A percentile compares a stretch with the other conserved stretches of the same genome.
phyloP scores from a whole-genome alignment of 2,329 filamentous ascomycete species.

The Fusarium lyarnte region DNA sequence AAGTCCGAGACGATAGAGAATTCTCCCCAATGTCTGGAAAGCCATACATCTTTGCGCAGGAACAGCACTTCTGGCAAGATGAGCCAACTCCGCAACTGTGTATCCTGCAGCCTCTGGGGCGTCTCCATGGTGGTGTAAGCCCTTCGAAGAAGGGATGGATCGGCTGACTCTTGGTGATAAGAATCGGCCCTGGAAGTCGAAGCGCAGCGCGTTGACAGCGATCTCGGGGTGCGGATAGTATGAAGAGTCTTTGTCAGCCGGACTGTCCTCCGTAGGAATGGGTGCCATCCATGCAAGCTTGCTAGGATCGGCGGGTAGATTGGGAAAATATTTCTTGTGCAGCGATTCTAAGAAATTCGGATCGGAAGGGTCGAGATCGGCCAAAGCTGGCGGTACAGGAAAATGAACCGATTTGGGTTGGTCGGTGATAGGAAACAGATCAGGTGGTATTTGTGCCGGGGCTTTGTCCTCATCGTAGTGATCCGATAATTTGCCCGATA shows the following conservation, averaged over 20 bases:
- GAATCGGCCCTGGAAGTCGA: conserved; percentile 85
- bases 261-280: conserved; percentile 69
- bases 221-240: conserved; percentile 84
- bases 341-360: conserved; percentile 85
- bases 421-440: conserved; percentile 56
- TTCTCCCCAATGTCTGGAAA: conserved; percentile 87
- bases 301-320: conserved; percentile 83
- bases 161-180: conserved; percentile 80
- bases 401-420: conserved; percentile 66
- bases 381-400: conserved; percentile 62
- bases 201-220: conserved; percentile 81
- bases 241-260: conserved; percentile 74
- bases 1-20: conserved; percentile 83
- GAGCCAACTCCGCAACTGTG: conserved; percentile 86
- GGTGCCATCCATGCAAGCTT: conserved; percentile 92
- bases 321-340: conserved; percentile 93
- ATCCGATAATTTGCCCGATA: conserved; percentile 43
- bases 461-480: conserved; percentile 55
- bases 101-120: conserved; percentile 95
- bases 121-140: conserved; percentile 92
- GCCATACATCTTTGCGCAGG: conserved; percentile 90
- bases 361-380: conserved; percentile 84
- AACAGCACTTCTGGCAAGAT: conserved; percentile 81
- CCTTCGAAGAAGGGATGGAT: conserved; percentile 77
- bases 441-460: conserved; percentile 52